These are phyloP conservation scores for Xerocomus spinulosus DNA, from an alignment of 768 basidiomycete species.

Conservation along the genomic window DNA sequence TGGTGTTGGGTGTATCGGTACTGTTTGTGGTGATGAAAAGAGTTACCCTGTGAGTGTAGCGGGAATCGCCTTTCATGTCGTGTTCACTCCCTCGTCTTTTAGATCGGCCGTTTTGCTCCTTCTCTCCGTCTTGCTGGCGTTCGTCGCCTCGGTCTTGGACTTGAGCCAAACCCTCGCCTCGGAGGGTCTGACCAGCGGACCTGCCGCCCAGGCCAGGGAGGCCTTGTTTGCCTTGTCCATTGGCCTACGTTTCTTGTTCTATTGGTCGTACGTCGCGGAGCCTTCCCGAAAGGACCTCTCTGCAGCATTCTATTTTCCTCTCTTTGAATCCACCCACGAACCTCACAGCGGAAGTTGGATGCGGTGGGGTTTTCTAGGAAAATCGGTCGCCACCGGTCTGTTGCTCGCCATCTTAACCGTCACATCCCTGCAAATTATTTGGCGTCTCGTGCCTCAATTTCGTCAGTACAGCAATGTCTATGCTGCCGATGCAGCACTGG, in stretches of 20 bases:
- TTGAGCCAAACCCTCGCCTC: conserved; percentile 49
- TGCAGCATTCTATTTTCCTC: conserved; percentile 28
- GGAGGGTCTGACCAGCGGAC: conserved; percentile 20
- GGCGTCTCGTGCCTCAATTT: conserved; percentile 46
- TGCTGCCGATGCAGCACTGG: conserved; percentile 50
- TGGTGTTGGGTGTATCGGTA: conserved; percentile 55
- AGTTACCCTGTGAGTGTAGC: conserved; percentile 44
- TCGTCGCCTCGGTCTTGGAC: conserved; percentile 61
- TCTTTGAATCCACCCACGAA: conserved; percentile 13
- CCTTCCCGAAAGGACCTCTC: conserved; percentile 38
- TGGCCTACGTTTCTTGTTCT: conserved; percentile 59
- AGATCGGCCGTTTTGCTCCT: conserved; percentile 53
- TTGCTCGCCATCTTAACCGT: conserved; percentile 43
- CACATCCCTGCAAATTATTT: conserved; percentile 56
- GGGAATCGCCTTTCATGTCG: neutral
- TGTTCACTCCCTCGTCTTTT: neutral
- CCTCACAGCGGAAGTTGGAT: conserved; percentile 60
- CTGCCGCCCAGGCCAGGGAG: conserved; percentile 52
- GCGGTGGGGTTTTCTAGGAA: conserved; percentile 57
- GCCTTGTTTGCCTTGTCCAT: conserved; percentile 52
- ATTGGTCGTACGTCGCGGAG: conserved; percentile 61
- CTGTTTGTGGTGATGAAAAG: conserved; percentile 53
- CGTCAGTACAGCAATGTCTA: conserved; percentile 45
- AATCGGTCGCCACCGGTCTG: conserved; percentile 47
- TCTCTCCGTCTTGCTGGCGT: conserved; percentile 52